These are phyloP conservation scores for Silene conica DNA, from an alignment of 148 eudicot species.

Conservation along the genomic window DNA sequence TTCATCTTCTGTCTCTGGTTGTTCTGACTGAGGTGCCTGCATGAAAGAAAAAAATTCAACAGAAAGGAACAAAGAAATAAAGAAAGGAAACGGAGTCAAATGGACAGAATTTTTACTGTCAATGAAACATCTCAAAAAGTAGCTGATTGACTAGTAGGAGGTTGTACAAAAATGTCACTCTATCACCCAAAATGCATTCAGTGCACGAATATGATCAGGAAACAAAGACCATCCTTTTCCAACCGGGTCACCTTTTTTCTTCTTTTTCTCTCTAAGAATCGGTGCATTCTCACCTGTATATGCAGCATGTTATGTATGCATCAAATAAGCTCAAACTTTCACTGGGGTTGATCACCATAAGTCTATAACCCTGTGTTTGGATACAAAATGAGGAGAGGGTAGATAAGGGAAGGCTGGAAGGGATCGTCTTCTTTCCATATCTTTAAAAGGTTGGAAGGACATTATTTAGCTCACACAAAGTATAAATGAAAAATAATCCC, in stretches of 20 bases:
- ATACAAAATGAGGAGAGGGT: background rate
- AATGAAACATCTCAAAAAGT: background rate
- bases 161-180: slow-evolving; percentile 42
- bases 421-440: background rate
- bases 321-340: background rate
- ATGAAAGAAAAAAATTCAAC: slow-evolving; percentile 21
- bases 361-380: background rate
- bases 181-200: slow-evolving; percentile 1
- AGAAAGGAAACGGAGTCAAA: background rate
- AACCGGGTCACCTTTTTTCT: slow-evolving; percentile 37
- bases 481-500: too few species aligned
- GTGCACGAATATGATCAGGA: background rate
- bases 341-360: background rate
- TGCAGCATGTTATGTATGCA: slow-evolving; percentile 17
- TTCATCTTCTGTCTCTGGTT: slow-evolving; percentile 86
- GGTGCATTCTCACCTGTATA: slow-evolving; percentile 80
- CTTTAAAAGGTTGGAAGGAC: too few species aligned
- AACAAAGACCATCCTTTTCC: slow-evolving; percentile 45
- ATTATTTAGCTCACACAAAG: too few species aligned
- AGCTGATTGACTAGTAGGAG: slow-evolving; percentile 51
- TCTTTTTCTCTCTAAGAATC: slow-evolving; percentile 57
- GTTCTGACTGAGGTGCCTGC: slow-evolving; percentile 78
- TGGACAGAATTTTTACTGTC: background rate
- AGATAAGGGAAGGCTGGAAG: too few species aligned
- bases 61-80: slow-evolving; percentile 5